phyloP scores from a whole-genome alignment of 371 early-diverging fungal genomes.

The Rhizomucor miehei region DNA sequence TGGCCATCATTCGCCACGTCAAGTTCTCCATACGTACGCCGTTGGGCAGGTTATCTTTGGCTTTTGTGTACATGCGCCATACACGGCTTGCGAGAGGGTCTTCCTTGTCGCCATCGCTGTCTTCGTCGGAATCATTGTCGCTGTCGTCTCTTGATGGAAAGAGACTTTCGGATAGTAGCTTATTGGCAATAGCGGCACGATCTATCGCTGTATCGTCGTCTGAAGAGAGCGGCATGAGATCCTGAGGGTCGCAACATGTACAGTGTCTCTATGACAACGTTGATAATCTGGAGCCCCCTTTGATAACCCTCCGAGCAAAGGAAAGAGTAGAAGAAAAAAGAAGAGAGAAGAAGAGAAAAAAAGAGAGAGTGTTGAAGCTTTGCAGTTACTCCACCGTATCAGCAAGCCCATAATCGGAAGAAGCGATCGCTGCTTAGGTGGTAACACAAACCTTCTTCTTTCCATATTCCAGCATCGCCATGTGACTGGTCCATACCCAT shows the following conservation, averaged over 20 bases:
- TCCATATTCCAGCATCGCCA: too few relatives aligned
- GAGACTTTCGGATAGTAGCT: conserved; percentile 4
- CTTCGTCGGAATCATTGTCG: conserved; percentile 10
- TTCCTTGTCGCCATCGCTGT: conserved; percentile 25
- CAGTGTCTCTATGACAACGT: too few relatives aligned
- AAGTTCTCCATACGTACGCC: conserved; percentile 56
- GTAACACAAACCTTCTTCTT: too few relatives aligned
- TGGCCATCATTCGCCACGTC: conserved; percentile 62
- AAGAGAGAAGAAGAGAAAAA: conserved; percentile 3
- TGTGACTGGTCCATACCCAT: too few relatives aligned
- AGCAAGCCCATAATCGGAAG: too few relatives aligned
- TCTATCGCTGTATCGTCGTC: too few relatives aligned
- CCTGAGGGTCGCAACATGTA: neutral
- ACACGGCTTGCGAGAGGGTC: conserved; percentile 50
- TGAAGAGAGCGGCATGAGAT: neutral
- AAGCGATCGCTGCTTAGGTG: too few relatives aligned
- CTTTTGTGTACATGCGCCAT: conserved; percentile 61
- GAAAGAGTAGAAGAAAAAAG: neutral
- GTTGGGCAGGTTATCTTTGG: conserved; percentile 52
- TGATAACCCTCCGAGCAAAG: neutral
- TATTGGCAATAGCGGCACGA: conserved; percentile 1
- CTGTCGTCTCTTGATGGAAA: neutral
- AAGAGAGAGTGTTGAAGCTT: neutral
- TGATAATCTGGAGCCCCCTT: too few relatives aligned
- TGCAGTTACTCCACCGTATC: too few relatives aligned